Percentiles rank a stretch among this genome's conserved stretches.
These are phyloP conservation scores for Scheffersomyces coipomensis DNA, from an alignment of 805 yeast species.

Conservation along the genomic window DNA sequence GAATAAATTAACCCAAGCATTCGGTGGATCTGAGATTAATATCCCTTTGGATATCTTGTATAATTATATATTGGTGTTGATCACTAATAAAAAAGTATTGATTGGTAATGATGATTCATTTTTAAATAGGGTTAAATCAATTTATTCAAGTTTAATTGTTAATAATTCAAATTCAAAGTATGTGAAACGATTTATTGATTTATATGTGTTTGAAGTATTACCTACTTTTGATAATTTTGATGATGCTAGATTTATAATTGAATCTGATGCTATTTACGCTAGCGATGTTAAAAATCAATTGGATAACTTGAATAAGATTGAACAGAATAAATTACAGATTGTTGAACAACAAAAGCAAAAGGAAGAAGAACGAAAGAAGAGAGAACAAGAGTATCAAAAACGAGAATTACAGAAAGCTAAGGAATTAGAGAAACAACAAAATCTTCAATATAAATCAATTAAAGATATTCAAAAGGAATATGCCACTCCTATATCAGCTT, in stretches of 20 bases:
- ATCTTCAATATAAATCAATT: conserved; percentile 16
- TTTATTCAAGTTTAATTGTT: conserved; percentile 9
- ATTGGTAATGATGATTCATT: conserved; percentile 8
- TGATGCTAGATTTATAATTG: conserved; percentile 25
- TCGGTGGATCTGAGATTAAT: conserved; percentile 8
- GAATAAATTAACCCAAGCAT: not conserved
- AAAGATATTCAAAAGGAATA: conserved; percentile 18
- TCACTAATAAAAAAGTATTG: conserved; percentile 21
- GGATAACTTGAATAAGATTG: conserved; percentile 11
- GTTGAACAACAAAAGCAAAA: conserved; percentile 5
- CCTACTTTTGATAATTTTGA: conserved; percentile 26
- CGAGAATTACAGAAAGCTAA: conserved; percentile 9
- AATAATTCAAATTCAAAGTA: conserved; percentile 14
- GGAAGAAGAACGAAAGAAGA: conserved; percentile 6
- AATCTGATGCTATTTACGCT: conserved; percentile 15
- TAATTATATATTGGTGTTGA: conserved; percentile 28
- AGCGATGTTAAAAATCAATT: conserved; percentile 7
- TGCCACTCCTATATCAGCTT: conserved; percentile 4
- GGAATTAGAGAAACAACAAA: conserved; percentile 16
- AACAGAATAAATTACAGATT: conserved; percentile 5
- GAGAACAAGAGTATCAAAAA: conserved; percentile 8
- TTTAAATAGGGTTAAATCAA: conserved; percentile 6
- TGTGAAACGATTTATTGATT: conserved; percentile 24
- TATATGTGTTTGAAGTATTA: conserved; percentile 34
- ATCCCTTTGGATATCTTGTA: conserved; percentile 34